phyloP scores from a whole-genome alignment of 1,284 basidiomycete species.

The Pisolithus thermaeus region DNA sequence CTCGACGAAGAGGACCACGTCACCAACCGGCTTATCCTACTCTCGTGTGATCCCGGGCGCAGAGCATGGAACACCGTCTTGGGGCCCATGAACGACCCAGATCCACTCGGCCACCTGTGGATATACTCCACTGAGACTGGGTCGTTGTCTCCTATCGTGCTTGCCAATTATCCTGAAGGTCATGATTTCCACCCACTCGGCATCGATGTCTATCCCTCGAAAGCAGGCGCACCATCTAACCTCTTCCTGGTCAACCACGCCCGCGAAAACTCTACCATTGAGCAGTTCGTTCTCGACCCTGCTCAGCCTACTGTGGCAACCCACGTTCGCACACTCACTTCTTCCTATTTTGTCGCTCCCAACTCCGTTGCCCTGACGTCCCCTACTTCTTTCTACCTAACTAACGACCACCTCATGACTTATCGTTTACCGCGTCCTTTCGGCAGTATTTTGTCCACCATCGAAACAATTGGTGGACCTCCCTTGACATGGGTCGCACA shows the following conservation, averaged over 20 bases:
- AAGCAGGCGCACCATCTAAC: slow-evolving; percentile 39
- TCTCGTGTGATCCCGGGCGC: slow-evolving; percentile 51
- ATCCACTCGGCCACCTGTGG: slow-evolving; percentile 47
- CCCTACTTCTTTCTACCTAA: slow-evolving; percentile 57
- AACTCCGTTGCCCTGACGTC: slow-evolving; percentile 61
- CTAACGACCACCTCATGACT: slow-evolving; percentile 66
- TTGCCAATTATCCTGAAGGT: slow-evolving; percentile 39
- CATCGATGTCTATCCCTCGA: slow-evolving; percentile 44
- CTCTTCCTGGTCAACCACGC: slow-evolving; percentile 65
- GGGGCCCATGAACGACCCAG: slow-evolving; percentile 51
- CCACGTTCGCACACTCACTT: slow-evolving; percentile 53
- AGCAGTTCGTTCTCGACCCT: slow-evolving; percentile 20
- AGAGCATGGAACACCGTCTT: slow-evolving; percentile 62
- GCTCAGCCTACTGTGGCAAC: slow-evolving; percentile 35
- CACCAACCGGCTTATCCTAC: slow-evolving; percentile 39
- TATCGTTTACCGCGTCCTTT: slow-evolving; percentile 47
- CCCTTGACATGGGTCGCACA: slow-evolving; percentile 57
- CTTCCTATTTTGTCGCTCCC: slow-evolving; percentile 51
- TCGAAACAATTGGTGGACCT: slow-evolving; percentile 52
- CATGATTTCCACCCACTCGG: slow-evolving; percentile 59
- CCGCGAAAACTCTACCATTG: no score
- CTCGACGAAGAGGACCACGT: slow-evolving; percentile 30
- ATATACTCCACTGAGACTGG: slow-evolving; percentile 25
- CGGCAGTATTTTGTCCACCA: slow-evolving; percentile 43
- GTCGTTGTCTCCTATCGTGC: slow-evolving; percentile 20